Base-by-base conservation (phyloP, 75 land plant species). In the Gnetum montanum region DNA sequence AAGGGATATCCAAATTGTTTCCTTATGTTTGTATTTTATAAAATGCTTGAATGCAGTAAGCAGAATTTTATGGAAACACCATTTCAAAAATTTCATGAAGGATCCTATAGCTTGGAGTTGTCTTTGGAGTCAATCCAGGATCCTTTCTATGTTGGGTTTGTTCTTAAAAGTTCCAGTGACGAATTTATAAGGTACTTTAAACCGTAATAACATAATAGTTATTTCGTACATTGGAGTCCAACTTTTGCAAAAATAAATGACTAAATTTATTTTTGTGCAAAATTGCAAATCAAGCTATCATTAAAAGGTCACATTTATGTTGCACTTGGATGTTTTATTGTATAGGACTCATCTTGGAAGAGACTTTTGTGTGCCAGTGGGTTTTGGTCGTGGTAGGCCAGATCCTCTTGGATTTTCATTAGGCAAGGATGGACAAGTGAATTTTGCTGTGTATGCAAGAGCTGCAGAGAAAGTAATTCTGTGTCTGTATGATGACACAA, bases 381-480 rank as follows among this genome's bases (percentile, higher is more conserved):
- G 99, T 34, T 46, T 84, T 36, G 48, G 69, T 28, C 55, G 69
- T 6, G 96, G 98, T 6, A 37, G 34, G 34, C 76, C 96, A 22
- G 54, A 69, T 60, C 92, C 98, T 11, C 53, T 90, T 43, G 96
- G 88, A 15, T 37, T 61, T n/a, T 57, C 77, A n/a, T 28, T 57
- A 34, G 45, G 46, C 18, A 41, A 44, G 29, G 67, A 65, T 73
- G 82, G 82, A 50, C 49, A 57, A 8, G 53, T 47, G 13, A 94
- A 94, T 34, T 94, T 94, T 69, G 61, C 96, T 31, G 31, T 94
- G 16, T 80, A 80, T 59, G 82, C 96, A 18, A 79, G 69, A 51
- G 73, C 52, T 73, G 98, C 88, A 18, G 60, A 71, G 52, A 73
- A 73, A 54, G 87, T 94, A 34, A 64, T 80, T 25, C 66, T 94